Base-by-base conservation (phyloP, 257 asterid species). In the Ligustrum vulgare region DNA sequence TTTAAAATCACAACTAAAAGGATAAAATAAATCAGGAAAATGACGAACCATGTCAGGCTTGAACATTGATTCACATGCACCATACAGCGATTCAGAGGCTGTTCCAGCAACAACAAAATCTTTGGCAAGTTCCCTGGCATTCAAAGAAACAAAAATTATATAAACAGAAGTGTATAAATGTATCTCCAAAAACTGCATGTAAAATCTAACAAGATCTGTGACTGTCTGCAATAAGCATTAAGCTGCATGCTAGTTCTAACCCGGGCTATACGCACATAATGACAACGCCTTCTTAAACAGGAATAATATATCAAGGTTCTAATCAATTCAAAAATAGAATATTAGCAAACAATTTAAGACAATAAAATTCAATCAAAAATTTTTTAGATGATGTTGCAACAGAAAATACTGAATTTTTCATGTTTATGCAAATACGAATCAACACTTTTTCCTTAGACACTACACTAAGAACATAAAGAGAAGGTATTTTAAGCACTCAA, bases 11-110 rank as follows among this genome's bases (percentile, higher is more conserved):
- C 5, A 11, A 43, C 5, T 2, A 43, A 28, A 43, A 43, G 18
- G 18, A 43, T 73, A 36, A 23, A 54, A 28, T 22, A 67, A 22
- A 70, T 43, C 33, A 62, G 28, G 77, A 18, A 16, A 67, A 75
- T 34, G 23, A 85, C 93, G 34, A 75, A 94, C 99, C 99, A 94
- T 85, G 79, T 92, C 97, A 31, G 98, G 96, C 78, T 91, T 92
- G 88, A 83, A 94, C 99, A 94, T 94, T n/a, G 99, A 91, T 86
- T 94, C 99, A 65, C 97, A 91, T 77, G 99, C 99, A 85, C 99
- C 99, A 66, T 94, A 92, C 58, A 94, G 94, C 25, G 99, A 94
- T 84, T 94, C 99, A 25, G 97, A 92, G 76, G 98, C 97, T 73
- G 97, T 94, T 34, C 98, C 98, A 78, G 98, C 89, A 77, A 94